A percentile compares a stretch with the other conserved stretches of the same genome.
Evolutionary conservation across 192 early-diverging fungal genomes (phyloP).

Genomic region (Dissophora ornata): DNA sequence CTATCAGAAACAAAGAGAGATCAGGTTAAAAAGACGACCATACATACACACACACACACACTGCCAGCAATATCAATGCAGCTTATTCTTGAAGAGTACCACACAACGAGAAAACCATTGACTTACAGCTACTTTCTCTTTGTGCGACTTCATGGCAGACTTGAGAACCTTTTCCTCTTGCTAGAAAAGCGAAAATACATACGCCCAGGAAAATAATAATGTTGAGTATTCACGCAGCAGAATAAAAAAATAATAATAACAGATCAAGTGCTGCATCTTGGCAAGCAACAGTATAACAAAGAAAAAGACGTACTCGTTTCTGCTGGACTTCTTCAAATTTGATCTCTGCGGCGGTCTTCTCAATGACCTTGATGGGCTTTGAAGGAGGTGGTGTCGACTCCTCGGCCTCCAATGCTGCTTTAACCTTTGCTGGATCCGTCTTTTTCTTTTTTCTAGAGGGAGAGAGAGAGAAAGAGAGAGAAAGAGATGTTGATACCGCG

Average conservation of each 20-base stretch:
- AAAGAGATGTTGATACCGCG: too few relatives aligned
- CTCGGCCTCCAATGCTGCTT: constrained; percentile 42
- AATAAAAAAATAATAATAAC: too few relatives aligned
- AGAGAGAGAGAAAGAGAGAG: background rate
- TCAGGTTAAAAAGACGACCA: too few relatives aligned
- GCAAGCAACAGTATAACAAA: too few relatives aligned
- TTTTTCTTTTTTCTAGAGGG: constrained; percentile 66
- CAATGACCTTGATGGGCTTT: constrained; percentile 46
- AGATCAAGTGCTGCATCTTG: too few relatives aligned
- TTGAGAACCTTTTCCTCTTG: constrained; percentile 76
- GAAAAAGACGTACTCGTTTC: constrained; percentile 65
- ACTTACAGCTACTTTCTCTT: constrained; percentile 77
- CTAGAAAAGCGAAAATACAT: constrained; percentile 49
- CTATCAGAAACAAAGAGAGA: constrained; percentile 17
- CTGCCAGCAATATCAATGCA: too few relatives aligned
- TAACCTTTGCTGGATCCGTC: constrained; percentile 40
- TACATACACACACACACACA: too few relatives aligned
- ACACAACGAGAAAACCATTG: too few relatives aligned
- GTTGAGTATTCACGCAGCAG: too few relatives aligned
- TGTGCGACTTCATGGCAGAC: constrained; percentile 75
- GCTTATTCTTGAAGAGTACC: too few relatives aligned
- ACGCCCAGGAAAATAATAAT: background rate
- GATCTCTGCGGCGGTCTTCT: constrained; percentile 76
- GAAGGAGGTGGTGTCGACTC: constrained; percentile 16
- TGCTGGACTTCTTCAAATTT: constrained; percentile 76